Base-by-base conservation (phyloP, 202 grass and related monocot genomes). In the Zizania palustris region DNA sequence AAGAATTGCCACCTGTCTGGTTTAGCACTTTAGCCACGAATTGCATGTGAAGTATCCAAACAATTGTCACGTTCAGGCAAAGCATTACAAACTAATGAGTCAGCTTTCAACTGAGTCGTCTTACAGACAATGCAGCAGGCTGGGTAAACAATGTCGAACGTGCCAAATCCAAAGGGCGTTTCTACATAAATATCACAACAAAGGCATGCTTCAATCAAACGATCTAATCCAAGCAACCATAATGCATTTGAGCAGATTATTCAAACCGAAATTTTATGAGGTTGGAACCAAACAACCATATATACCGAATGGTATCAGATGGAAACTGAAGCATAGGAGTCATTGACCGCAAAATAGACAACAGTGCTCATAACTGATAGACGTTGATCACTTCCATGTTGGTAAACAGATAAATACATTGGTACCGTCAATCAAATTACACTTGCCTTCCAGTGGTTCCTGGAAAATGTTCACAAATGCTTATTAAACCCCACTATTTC, bases 381-480 rank as follows among this genome's bases (percentile, higher is more conserved):
- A 65, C 35, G 42, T 16, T 66, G 33, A 70, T 7, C 60, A 85
- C 51, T 74, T 74, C 58, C 76, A 69, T 84, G 65, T 80, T 80
- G 48, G 71, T 50, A 64, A 64, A 75, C 35, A 39, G 19, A 78
- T 45, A 74, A 40, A 65, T 65, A 75, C 75, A 88, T 48, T 65
- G 45, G 37, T 11, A 56, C 6, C 45, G 60, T 54, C 35, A 66
- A 76, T 42, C 82, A 19, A 19, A 50, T 84, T 80, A 75, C 76
- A 84, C 1, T 44, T 37, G 39, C 60, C 73, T 82, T 78, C 67
- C 73, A 89, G 35, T 65, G 78, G 78, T 73, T 73, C 20, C 62
- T 42, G 60, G 39, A 66, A 84, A 78, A 83, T 43, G 9, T 60
- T 36, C 9, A 86, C 69, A 80, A 49, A 69, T 53, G 33, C 76